phyloP scores from a whole-genome alignment of 352 stramenopile genomes.

The Halophytophthora batemanensis region DNA sequence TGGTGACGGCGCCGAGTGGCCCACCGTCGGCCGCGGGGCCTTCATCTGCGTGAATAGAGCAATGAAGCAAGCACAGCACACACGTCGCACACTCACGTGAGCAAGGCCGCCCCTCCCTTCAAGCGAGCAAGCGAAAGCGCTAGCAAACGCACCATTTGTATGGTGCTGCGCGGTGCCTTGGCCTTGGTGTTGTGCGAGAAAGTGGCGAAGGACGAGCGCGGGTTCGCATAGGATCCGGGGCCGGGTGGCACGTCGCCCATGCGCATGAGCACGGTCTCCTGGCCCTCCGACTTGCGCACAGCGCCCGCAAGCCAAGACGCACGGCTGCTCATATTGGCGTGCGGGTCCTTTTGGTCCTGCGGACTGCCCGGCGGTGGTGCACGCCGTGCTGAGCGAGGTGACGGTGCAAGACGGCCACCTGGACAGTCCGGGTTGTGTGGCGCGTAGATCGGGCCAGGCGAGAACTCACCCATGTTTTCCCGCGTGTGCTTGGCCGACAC shows the following conservation, averaged over 20 bases:
- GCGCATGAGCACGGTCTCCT: conserved; percentile 75
- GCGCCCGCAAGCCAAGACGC: conserved; percentile 81
- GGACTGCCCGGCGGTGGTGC: conserved; percentile 40
- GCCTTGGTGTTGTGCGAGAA: conserved; percentile 77
- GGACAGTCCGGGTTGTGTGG: conserved; percentile 68
- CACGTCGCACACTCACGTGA: too few relatives aligned
- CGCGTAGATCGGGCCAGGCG: conserved; percentile 75
- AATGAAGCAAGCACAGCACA: too few relatives aligned
- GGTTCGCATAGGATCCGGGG: conserved; percentile 65
- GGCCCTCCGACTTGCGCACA: conserved; percentile 64
- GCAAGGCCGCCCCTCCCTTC: neutral
- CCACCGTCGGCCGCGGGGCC: conserved; percentile 13
- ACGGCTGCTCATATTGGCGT: conserved; percentile 74
- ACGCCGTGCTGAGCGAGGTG: conserved; percentile 30
- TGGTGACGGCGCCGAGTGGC: conserved; percentile 2
- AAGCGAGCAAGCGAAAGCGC: conserved; percentile 7
- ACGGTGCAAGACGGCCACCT: conserved; percentile 61
- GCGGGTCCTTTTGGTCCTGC: conserved; percentile 50
- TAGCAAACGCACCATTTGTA: conserved; percentile 13
- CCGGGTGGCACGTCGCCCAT: conserved; percentile 66
- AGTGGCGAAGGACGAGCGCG: conserved; percentile 64
- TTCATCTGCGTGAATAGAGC: conserved; percentile 12
- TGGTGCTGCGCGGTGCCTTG: conserved; percentile 14
- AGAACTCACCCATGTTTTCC: conserved; percentile 88
- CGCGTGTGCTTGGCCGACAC: conserved; percentile 71